Base-by-base conservation (phyloP, 768 basidiomycete species). In the Kwoniella newhampshirensis region DNA sequence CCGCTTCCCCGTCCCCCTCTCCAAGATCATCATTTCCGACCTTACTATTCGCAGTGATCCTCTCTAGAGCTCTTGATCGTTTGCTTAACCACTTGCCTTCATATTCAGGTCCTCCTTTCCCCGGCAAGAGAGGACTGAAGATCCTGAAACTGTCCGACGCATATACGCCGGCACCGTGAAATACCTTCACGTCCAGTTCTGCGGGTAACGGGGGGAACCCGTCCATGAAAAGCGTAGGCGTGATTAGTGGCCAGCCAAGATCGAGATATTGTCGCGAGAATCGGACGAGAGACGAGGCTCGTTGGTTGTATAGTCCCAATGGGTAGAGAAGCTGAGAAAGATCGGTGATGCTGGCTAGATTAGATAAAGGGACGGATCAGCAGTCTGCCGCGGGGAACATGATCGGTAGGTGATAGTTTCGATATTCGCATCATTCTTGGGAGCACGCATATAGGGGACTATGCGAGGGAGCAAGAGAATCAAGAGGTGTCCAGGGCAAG, bases 71-170 rank as follows among this genome's bases (percentile, higher is more conserved):
- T 32, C 63, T 61, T 15, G 27, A 20, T n/a, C 52, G 6, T 42
- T 61, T 62, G 2, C 48, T 25, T 42, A 70, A 37, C 68, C 70
- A 68, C n/a, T 37, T 48, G 2, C 7, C 46, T 40, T 74, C 74
- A 1, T 64, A 26, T 15, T 47, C 42, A 3, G 75, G 71, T 27
- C 53, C 75, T 0, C 75, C 75, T 4, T 58, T 42, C 2, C 75
- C 75, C 21, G 53, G 43, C 15, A 71, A 40, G 1, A 66, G 40
- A 27, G 64, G 56, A 25, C 60, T 87, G 72, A 87, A 89, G 18
- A 89, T 87, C 37, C 86, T 81, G 64, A 87, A 87, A 4, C 85
- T 87, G 69, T 89, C 87, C 1, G 87, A 79, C 0, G 88, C 88
- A 58, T 89, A 89, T 2, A 79, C 77, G 0, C 88, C 87, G 1